These are phyloP conservation scores for Solidago caesia DNA, from an alignment of 129 eudicot genomes.

Conservation along the genomic window DNA sequence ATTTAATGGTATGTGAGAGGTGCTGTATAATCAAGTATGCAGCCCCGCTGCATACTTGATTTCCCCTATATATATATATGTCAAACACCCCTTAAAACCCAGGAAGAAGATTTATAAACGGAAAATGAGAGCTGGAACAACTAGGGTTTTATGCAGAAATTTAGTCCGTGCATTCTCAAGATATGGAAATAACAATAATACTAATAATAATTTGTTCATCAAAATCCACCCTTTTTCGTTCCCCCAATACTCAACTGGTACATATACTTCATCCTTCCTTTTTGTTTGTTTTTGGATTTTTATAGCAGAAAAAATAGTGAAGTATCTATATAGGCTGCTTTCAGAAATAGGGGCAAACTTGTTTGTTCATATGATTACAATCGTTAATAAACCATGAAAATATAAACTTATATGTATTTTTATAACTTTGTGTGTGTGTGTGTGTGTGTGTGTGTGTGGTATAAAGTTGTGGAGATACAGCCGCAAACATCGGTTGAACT, in stretches of 20 bases:
- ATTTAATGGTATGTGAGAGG: too few species aligned
- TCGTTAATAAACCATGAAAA: too few species aligned
- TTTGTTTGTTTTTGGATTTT: background rate
- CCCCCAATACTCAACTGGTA: slow-evolving; percentile 33
- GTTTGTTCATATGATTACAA: background rate
- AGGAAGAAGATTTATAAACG: background rate
- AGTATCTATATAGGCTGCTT: background rate
- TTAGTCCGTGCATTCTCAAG: slow-evolving; percentile 17
- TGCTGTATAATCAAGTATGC: too few species aligned
- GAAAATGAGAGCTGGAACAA: slow-evolving; percentile 15
- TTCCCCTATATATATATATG: too few species aligned
- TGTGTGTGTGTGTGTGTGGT: background rate
- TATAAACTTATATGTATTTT: background rate
- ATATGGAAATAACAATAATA: slow-evolving; percentile 3
- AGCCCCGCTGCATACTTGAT: too few species aligned
- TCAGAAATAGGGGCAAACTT: slow-evolving; percentile 9
- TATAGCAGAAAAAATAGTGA: too few species aligned
- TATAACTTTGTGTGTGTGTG: background rate
- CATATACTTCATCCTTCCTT: background rate
- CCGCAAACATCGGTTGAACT: slow-evolving; percentile 64
- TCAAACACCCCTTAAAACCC: too few species aligned
- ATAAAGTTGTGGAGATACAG: slow-evolving; percentile 36
- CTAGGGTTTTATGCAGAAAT: slow-evolving; percentile 28
- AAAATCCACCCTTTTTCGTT: slow-evolving; percentile 7
- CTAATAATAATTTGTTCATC: slow-evolving; percentile 4